Conservation (phyloP, 371 early-diverging fungal species). For the Haplosporangium sp. region DNA sequence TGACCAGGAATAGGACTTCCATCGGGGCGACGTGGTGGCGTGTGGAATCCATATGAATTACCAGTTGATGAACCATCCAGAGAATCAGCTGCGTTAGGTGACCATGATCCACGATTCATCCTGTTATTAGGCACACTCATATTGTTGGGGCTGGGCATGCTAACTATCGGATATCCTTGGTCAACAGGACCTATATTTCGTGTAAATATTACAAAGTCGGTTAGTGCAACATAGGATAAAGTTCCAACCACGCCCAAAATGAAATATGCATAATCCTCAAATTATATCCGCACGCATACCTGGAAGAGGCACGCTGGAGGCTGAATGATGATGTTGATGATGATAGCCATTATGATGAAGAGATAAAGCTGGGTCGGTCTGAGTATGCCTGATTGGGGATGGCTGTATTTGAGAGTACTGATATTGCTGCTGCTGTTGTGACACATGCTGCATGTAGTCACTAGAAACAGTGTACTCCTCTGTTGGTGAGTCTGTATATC, state of each 20-base stretch:
- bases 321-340: conserved; percentile 39
- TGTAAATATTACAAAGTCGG: neutral
- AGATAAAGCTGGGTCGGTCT: conserved; percentile 21
- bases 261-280: neutral
- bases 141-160: neutral
- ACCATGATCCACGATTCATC: conserved; percentile 38
- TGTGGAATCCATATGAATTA: conserved; percentile 14
- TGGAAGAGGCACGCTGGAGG: conserved; percentile 25
- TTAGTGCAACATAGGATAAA: neutral
- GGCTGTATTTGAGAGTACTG: conserved; percentile 5
- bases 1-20: conserved; percentile 12
- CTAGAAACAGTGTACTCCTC: conserved; percentile 19
- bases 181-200: conserved; percentile 34
- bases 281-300: neutral
- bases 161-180: conserved; percentile 5
- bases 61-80: conserved; percentile 10
- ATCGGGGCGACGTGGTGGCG: conserved; percentile 25
- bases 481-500: conserved; percentile 38
- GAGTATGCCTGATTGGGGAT: conserved; percentile 11
- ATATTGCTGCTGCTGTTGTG: conserved; percentile 23
- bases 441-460: conserved; percentile 49
- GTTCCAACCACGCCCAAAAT: neutral
- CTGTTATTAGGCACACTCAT: conserved; percentile 16
- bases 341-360: conserved; percentile 18
- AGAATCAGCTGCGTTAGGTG: conserved; percentile 29